Base-by-base conservation (phyloP, 73 alveolate genomes). In the Symbiodinium pilosum region DNA sequence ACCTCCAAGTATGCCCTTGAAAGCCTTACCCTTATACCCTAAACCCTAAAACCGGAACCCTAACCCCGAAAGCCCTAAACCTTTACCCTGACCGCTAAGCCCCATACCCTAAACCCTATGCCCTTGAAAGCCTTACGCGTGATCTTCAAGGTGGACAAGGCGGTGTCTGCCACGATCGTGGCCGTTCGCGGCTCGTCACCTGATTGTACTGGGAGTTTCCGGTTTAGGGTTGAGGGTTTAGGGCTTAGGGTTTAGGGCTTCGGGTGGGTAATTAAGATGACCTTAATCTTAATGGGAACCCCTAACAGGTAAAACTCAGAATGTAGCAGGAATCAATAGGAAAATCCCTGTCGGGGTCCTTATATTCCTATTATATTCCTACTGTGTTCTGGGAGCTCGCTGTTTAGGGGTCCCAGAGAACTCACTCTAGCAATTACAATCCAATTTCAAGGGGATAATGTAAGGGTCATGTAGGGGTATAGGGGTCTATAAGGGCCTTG, bases 111-210 rank as follows among this genome's bases (percentile, higher is more conserved):
- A 6, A 47, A 34, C 87, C 43, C 87, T 38, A 28, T 32, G 24
- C 39, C 47, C 26, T 38, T 28, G 40, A 39, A 44, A 14, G 71
- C 97, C 97, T 91, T 91, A 38, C 87, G 98, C 34, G 98, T 93
- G 84, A 93, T 93, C 92, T 93, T 93, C 68, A 93, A 52, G 64
- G 98, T 52, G 84, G 89, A 59, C 39, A 93, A 64, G 68, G 73
- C 43, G n/a, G 98, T 75, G 32, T 93, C 98, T 14, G 98, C 98
- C 28, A 41, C 83, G 92, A 93, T 93, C 92, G 98, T 93, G 73
- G 98, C 98, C n/a, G 98, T 93, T 26, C 98, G 98, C 16, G 98
- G 98, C 41, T 93, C 98, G 43, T 44, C 98, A 34, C 98, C 92
- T 91, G n/a, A n/a, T 47, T 47, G 6, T 6, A 47, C 59, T 47